phyloP scores from a whole-genome alignment of 1,139 yeast species.

The Taphrina wiesneri region DNA sequence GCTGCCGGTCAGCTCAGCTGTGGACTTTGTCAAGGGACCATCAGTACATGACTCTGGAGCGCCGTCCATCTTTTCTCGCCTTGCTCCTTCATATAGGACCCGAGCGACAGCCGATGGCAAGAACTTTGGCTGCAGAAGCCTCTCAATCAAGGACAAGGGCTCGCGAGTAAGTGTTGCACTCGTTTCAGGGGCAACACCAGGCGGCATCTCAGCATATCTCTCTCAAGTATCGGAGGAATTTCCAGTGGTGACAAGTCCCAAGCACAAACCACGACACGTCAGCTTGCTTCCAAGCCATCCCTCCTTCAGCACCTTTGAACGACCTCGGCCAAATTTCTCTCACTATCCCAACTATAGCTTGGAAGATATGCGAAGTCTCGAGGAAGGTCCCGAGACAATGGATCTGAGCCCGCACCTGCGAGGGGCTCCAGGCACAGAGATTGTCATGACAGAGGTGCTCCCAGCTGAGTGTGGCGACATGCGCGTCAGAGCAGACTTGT shows the following conservation, averaged over 20 bases:
- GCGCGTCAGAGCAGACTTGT: neutral
- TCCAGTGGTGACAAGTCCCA: neutral
- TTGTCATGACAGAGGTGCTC: neutral
- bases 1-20: neutral
- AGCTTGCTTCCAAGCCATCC: constrained; percentile 6
- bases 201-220: neutral
- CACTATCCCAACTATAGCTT: constrained; percentile 6
- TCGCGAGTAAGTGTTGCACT: neutral
- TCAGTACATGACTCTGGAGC: neutral
- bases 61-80: neutral
- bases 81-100: constrained; percentile 1
- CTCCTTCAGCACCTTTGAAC: neutral
- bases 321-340: neutral
- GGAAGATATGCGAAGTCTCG: neutral
- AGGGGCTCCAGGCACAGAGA: neutral
- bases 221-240: neutral
- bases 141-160: neutral
- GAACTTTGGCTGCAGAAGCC: neutral
- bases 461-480: neutral
- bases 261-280: constrained; percentile 1
- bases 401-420: neutral
- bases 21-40: neutral
- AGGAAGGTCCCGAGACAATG: neutral
- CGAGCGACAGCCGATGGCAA: neutral
- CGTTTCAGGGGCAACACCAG: constrained; percentile 1